A percentile compares a stretch with the other conserved stretches of the same genome.
Conservation (phyloP, 495 filamentous ascomycete species). For the Rhizodiscina lignyota region DNA sequence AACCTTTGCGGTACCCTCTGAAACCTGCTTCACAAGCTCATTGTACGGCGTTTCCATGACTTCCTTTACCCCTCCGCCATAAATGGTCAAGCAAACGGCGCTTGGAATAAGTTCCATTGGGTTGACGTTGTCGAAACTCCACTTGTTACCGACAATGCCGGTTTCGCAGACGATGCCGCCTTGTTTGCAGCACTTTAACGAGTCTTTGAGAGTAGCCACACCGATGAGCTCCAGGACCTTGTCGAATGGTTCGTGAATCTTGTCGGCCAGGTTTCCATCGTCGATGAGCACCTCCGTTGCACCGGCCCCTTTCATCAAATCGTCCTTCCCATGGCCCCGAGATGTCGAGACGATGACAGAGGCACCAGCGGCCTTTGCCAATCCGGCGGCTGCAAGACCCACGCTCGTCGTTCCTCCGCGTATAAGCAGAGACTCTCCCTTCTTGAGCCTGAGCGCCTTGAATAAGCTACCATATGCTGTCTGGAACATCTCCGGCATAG, state of each 20-base stretch:
- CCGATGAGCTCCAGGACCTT: slow-evolving; percentile 34
- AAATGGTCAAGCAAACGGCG: slow-evolving; percentile 27
- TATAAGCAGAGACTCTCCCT: slow-evolving; percentile 29
- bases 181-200: slow-evolving; percentile 21
- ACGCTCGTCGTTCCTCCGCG: slow-evolving; percentile 33
- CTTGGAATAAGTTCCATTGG: slow-evolving; percentile 31
- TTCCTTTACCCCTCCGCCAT: slow-evolving; percentile 25
- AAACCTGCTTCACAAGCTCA: slow-evolving; percentile 24
- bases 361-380: slow-evolving; percentile 27
- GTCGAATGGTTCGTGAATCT: slow-evolving; percentile 26
- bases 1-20: slow-evolving; percentile 24
- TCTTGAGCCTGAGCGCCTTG: slow-evolving; percentile 20
- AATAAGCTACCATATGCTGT: slow-evolving; percentile 33
- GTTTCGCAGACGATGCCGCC: slow-evolving; percentile 32
- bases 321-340: slow-evolving; percentile 19
- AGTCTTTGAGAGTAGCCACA: slow-evolving; percentile 25
- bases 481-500: slow-evolving; percentile 38
- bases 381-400: slow-evolving; percentile 29
- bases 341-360: slow-evolving; percentile 26
- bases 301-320: slow-evolving; percentile 23
- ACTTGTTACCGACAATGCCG: slow-evolving; percentile 34
- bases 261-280: slow-evolving; percentile 19
- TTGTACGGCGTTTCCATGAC: slow-evolving; percentile 31
- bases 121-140: slow-evolving; percentile 26
- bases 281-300: slow-evolving; percentile 27